phyloP scores from a whole-genome alignment of 2,329 filamentous ascomycete genomes.

The Fusarium foetens region DNA sequence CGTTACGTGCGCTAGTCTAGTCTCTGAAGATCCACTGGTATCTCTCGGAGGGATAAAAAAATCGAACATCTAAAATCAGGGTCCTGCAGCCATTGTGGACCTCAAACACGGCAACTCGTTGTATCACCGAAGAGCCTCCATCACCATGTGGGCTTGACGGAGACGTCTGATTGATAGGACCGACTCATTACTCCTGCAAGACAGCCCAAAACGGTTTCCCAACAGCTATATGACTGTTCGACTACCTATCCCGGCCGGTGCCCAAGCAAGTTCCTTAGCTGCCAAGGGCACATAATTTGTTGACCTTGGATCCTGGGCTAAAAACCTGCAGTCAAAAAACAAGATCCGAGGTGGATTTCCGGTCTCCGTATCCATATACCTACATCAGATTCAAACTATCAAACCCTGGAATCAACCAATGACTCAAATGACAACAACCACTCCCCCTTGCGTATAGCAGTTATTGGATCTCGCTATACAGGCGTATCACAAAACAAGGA shows the following conservation, averaged over 20 bases:
- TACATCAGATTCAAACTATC: conserved; percentile 18
- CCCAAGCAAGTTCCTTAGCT: conserved; percentile 23
- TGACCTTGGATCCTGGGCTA: conserved; percentile 5
- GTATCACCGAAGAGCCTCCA: conserved; percentile 45
- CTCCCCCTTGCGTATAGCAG: conserved; percentile 16
- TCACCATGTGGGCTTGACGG: conserved; percentile 40
- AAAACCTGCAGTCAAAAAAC: conserved; percentile 19
- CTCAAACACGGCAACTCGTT: conserved; percentile 23
- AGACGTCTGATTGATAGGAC: conserved; percentile 34
- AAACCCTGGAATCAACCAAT: conserved; percentile 28
- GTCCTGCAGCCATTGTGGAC: conserved; percentile 36
- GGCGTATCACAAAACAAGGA: neutral
- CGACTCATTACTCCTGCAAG: conserved; percentile 27
- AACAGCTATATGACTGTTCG: conserved; percentile 37
- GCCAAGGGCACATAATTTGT: conserved; percentile 7
- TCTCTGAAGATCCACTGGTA: conserved; percentile 28
- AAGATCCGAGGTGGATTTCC: conserved; percentile 29
- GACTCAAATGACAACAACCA: conserved; percentile 28
- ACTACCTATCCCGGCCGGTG: conserved; percentile 26
- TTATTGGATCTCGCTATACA: conserved; percentile 13
- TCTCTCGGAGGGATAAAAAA: conserved; percentile 12
- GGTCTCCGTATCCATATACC: conserved; percentile 9
- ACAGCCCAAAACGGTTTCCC: conserved; percentile 19
- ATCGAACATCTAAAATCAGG: conserved; percentile 33
- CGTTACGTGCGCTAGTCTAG: conserved; percentile 39